Evolutionary conservation across 805 yeast genomes (phyloP).

Genomic region (Candida pini): DNA sequence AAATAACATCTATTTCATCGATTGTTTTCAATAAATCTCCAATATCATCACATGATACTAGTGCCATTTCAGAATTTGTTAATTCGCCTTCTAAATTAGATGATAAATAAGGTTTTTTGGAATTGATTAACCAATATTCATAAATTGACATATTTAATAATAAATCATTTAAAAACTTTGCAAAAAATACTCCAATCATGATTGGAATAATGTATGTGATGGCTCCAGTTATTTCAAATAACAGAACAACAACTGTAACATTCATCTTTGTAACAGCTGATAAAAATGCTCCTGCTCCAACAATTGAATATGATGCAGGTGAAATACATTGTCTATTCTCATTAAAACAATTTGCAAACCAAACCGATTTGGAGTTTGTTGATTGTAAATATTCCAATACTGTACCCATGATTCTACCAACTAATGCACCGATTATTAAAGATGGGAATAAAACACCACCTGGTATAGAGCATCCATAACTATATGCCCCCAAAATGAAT

Average conservation of each 20-base stretch:
- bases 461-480: slow-evolving; percentile 65
- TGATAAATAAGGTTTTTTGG: slow-evolving; percentile 36
- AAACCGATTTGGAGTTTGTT: slow-evolving; percentile 30
- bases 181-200: slow-evolving; percentile 74
- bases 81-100: slow-evolving; percentile 32
- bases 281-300: slow-evolving; percentile 80
- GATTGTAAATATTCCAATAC: slow-evolving; percentile 44
- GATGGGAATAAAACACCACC: slow-evolving; percentile 67
- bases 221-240: slow-evolving; percentile 85
- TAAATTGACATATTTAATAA: slow-evolving; percentile 56
- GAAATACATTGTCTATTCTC: slow-evolving; percentile 50
- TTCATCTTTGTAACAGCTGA: slow-evolving; percentile 80
- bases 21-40: slow-evolving; percentile 34
- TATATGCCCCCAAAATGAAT: slow-evolving; percentile 54
- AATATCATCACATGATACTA: slow-evolving; percentile 27
- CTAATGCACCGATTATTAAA: slow-evolving; percentile 53
- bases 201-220: slow-evolving; percentile 77
- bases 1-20: slow-evolving; percentile 26
- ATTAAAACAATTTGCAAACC: slow-evolving; percentile 35
- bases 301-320: slow-evolving; percentile 84
- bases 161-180: slow-evolving; percentile 67
- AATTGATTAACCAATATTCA: slow-evolving; percentile 46
- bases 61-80: slow-evolving; percentile 32
- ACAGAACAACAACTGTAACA: slow-evolving; percentile 71
- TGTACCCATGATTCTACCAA: slow-evolving; percentile 53